Base-by-base conservation (phyloP, 768 basidiomycete genomes). In the Russula brevipes region DNA sequence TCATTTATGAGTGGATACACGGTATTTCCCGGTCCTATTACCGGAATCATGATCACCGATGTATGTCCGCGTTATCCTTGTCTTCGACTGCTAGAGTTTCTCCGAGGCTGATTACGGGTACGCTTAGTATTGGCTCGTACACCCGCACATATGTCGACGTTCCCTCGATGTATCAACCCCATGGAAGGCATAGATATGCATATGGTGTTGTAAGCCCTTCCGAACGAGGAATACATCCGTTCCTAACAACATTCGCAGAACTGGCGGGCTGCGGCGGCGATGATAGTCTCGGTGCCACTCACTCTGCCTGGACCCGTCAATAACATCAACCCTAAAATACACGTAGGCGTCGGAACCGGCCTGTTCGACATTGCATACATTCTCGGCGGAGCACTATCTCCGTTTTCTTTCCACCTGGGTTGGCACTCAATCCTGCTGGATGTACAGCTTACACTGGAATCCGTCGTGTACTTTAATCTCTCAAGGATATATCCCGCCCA, bases 11-110 rank as follows among this genome's bases (percentile, higher is more conserved):
- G 80, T 31, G 91, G 89, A 3, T 94, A 92, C 69, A 87, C 91
- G 0, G 85, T 94, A 19, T 91, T 96, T 72, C 77, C 95, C 24
- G 90, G 90, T 0, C 93, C 93, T 1, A 87, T 96, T 66, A 85
- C 88, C 39, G 89, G 87, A 30, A 85, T 94, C 59, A 82, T 87
- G 78, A 80, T 82, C 61, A 76, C 78, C 31, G 80, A 82, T 57
- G 78, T 86, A 69, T 66, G 86, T 76, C 14, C 33, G 39, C 17
- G 4, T 30, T 12, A 31, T 5, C 52, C 35, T 44, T 46, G 35
- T 1, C 5, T 19, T 30, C 39, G 1, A n/a, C 36, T 30, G 24
- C 19, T 36, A 11, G 38, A 33, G 5, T 33, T 39, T 9, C 3
- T 30, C 38, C 60, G 50, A 45, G 45, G 4, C 14, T 12, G 9